phyloP scores from a whole-genome alignment of 176 grass and related monocot species.

The Aegilops longissima region DNA sequence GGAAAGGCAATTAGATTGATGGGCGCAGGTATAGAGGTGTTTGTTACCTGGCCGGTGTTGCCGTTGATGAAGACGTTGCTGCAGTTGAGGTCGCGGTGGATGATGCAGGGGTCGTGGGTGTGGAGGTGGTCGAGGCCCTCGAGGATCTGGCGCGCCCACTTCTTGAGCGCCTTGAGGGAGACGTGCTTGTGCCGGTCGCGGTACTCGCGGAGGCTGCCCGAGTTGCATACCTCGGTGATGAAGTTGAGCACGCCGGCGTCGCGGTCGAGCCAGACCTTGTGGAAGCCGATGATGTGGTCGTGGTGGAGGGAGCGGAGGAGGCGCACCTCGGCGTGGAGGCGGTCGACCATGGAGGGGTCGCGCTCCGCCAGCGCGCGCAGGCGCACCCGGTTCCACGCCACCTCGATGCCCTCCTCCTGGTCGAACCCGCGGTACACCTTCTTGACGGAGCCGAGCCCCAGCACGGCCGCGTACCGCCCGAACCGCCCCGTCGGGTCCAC shows the following conservation, averaged over 20 bases:
- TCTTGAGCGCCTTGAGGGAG: slow-evolving; percentile 91
- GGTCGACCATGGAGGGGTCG: slow-evolving; percentile 63
- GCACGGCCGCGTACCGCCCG: slow-evolving; percentile 78
- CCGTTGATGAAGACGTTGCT: slow-evolving; percentile 99
- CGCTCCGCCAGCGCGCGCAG: slow-evolving; percentile 46
- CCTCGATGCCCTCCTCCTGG: slow-evolving; percentile 97
- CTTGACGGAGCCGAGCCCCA: slow-evolving; percentile 84
- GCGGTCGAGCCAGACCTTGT: slow-evolving; percentile 77
- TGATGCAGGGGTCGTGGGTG: slow-evolving; percentile 89
- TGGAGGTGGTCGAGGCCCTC: slow-evolving; percentile 81
- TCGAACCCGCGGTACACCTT: slow-evolving; percentile 95
- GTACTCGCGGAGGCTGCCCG: slow-evolving; percentile 83
- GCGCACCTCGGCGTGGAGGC: slow-evolving; percentile 78
- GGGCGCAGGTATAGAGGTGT: not conserved
- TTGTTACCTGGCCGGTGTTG: slow-evolving; percentile 82
- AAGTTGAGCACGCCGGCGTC: slow-evolving; percentile 80
- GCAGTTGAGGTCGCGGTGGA: slow-evolving; percentile 98
- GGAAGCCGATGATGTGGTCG: slow-evolving; percentile 76
- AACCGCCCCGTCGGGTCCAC: slow-evolving; percentile 83
- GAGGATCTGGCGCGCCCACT: slow-evolving; percentile 88
- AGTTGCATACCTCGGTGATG: slow-evolving; percentile 97
- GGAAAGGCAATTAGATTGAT: not conserved
- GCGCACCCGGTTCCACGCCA: slow-evolving; percentile 94
- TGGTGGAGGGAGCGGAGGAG: slow-evolving; percentile 79
- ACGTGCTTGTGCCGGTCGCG: slow-evolving; percentile 75